Base-by-base conservation (phyloP, 2,329 filamentous ascomycete species). In the Exophiala phaeomuriformis region DNA sequence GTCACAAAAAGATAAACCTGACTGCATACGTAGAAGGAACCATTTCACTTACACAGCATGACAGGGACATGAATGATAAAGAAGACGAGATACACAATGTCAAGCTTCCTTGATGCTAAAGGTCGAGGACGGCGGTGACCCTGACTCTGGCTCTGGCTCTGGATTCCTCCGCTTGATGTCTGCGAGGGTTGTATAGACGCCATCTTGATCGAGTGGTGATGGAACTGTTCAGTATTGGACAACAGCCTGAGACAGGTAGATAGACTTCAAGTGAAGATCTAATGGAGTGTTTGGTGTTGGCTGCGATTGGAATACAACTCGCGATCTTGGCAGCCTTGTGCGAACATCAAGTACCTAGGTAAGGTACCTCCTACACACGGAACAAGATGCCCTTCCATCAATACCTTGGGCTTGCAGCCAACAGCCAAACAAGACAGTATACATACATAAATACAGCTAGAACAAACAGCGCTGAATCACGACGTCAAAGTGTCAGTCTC, bases 21-120 rank as follows among this genome's bases (percentile, higher is more conserved):
- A 7, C n/a, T 31, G 4, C 29, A 4, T 7, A n/a, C 28, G 28
- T 27, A 44, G 40, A 30, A 4, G 19, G n/a, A 37, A 6, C 3
- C 7, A 45, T 19, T 19, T 19, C 19, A 55, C 75, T 59, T 69
- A 84, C 82, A 68, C 58, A 84, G 75, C 69, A 84, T 79, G 37
- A 84, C 72, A 0, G 81, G 80, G 33, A 85, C 65, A 63, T 84
- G 81, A 27, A 79, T 76, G 48, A 73, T 51, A 68, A 86, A 86
- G 71, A 85, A 85, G 37, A 75, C 60, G 3, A 85, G 71, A 61
- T 74, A 74, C 39, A 69, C 44, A 41, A 67, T 59, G 55, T 75
- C 72, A 53, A 66, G 56, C 56, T 69, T 73, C 41, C 69, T 66
- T 31, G 55, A 62, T 58, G 64, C 55, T 1, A 61, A 49, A 9